Conservation (phyloP, 345 rosid species). For the Dipteronia sinensis region DNA sequence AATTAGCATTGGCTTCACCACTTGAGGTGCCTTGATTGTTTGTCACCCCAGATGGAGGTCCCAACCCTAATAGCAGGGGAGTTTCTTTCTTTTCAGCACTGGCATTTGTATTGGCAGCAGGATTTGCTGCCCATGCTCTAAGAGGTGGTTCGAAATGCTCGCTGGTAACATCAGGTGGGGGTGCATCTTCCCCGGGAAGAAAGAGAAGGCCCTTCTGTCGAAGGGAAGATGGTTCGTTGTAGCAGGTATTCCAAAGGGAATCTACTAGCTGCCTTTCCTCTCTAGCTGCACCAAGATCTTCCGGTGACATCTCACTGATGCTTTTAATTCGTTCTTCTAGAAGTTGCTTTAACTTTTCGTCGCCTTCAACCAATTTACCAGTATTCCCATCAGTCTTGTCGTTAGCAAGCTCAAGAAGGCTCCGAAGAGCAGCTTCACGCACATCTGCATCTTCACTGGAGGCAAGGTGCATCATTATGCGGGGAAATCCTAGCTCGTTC, state of each 20-base stretch:
- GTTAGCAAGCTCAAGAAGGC: slow-evolving; percentile 65
- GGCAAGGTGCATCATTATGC: slow-evolving; percentile 80
- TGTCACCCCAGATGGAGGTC: slow-evolving; percentile 31
- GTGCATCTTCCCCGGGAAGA: slow-evolving; percentile 77
- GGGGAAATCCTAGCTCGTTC: slow-evolving; percentile 73
- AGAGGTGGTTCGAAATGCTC: slow-evolving; percentile 80
- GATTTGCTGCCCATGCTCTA: slow-evolving; percentile 66
- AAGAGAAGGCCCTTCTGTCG: slow-evolving; percentile 69
- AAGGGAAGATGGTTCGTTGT: slow-evolving; percentile 68
- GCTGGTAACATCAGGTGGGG: slow-evolving; percentile 72
- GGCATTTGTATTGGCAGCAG: slow-evolving; percentile 30
- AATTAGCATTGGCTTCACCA: slow-evolving; percentile 18
- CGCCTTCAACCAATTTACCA: slow-evolving; percentile 46
- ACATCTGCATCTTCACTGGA: slow-evolving; percentile 70
- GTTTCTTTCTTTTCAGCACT: slow-evolving; percentile 51
- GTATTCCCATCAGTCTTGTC: slow-evolving; percentile 43
- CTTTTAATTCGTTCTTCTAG: slow-evolving; percentile 69
- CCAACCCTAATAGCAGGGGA: slow-evolving; percentile 63
- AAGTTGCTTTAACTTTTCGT: slow-evolving; percentile 61
- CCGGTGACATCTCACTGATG: slow-evolving; percentile 64
- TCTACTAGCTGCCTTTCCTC: slow-evolving; percentile 89
- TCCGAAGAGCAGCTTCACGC: slow-evolving; percentile 81
- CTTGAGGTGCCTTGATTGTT: slow-evolving; percentile 19
- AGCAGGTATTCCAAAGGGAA: slow-evolving; percentile 72
- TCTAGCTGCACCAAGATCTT: slow-evolving; percentile 76